Conservation (phyloP, 208 protist species). For the Leishmania lainsoni region DNA sequence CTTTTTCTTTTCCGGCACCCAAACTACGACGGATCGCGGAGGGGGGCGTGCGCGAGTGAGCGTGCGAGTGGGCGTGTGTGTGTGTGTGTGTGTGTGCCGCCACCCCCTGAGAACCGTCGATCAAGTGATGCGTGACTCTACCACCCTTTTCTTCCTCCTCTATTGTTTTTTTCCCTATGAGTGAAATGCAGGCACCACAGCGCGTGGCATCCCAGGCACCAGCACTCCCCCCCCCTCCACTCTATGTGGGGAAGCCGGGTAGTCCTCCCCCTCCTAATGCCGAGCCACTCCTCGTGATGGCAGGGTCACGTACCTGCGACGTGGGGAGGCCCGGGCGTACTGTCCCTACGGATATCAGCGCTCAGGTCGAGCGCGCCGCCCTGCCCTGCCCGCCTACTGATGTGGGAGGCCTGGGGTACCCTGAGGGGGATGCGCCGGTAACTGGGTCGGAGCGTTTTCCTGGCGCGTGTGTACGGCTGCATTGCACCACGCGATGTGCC, state of each 20-base stretch:
- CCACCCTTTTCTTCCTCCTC: background rate
- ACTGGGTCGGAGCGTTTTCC: background rate
- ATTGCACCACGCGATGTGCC: too few species aligned
- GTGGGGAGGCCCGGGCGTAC: too few species aligned
- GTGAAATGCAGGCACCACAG: background rate
- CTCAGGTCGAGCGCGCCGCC: too few species aligned
- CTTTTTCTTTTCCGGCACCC: too few species aligned
- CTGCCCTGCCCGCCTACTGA: background rate
- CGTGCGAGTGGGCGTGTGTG: background rate
- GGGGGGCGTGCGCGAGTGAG: background rate
- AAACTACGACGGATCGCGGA: too few species aligned
- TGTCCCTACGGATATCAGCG: too few species aligned
- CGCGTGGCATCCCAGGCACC: background rate
- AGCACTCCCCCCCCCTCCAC: background rate
- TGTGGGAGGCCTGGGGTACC: background rate
- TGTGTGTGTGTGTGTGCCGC: background rate
- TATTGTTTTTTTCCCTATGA: background rate
- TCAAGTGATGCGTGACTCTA: background rate
- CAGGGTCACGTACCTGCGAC: too few species aligned
- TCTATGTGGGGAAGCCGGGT: background rate
- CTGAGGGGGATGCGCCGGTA: background rate
- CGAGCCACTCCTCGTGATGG: too few species aligned
- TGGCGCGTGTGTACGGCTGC: too few species aligned
- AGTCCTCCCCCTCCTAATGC: too few species aligned
- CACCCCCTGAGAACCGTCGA: background rate